Base-by-base conservation (phyloP, 352 stramenopile species). In the Aphanomyces astaci region DNA sequence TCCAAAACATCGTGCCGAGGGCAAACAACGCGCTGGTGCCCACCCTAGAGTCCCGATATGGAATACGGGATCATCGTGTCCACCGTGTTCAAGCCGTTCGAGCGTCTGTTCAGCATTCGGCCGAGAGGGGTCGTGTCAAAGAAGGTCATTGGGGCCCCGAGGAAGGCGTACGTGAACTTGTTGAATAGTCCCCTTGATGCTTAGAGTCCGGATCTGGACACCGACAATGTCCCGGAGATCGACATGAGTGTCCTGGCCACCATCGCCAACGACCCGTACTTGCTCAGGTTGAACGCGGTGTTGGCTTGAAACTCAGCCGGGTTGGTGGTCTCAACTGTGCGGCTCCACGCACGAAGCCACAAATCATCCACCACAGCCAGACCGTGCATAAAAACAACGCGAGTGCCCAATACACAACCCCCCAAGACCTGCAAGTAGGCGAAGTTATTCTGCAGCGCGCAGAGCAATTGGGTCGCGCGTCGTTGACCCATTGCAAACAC, bases 71-170 rank as follows among this genome's bases (percentile, higher is more conserved):
- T 56, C 25, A 94, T 84, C 5, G 96, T 78, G 82, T 98, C 94
- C 53, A 98, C 76, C 52, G 88, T 95, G 63, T 95, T 90, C 71
- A 98, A 95, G 75, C 98, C 93, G 19, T 88, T 90, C 30, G 78
- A 78, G 76, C 97, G 98, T 3, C 94, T 80, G 65, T 94, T 97
- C 4, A 98, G 32, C 25, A 98, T 94, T 40, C 89, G 80, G 9
- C 88, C 90, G 22, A 90, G 76, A 2, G 92, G 94, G 63, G 95
- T 97, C 7, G 87, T 90, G 77, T 98, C 92, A 73, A 98, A 98
- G 74, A 98, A 98, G 27, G 82, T 71, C 72, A 98, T 86, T n/a
- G 91, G 92, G 17, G 94, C 92, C 27, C 80, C 73, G 30, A 98
- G 73, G 32, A 98, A 88, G 27, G 86, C 85, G 9, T 78, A 75